Evolutionary conservation across 2,329 filamentous ascomycete genomes (phyloP).

Genomic region (Verticillium nubilum): DNA sequence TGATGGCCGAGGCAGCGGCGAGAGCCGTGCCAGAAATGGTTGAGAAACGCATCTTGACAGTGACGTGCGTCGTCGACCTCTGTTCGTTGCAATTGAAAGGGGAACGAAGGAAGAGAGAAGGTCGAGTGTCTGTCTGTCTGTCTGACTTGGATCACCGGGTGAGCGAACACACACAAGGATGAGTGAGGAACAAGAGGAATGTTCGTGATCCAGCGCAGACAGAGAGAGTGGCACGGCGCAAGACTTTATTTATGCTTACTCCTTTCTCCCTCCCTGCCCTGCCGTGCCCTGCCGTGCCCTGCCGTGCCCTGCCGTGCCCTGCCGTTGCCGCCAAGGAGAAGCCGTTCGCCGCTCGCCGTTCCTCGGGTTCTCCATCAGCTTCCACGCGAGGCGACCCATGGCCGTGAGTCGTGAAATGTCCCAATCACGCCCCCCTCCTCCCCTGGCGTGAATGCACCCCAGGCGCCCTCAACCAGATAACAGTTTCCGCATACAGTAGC

Average conservation of each 20-base stretch:
- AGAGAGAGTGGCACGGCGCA: not conserved
- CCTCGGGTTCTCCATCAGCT: too few species aligned
- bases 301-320: not conserved
- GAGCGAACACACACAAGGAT: not conserved
- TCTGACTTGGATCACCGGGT: not conserved
- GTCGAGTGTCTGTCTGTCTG: not conserved
- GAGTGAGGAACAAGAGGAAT: not conserved
- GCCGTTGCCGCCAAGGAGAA: too few species aligned
- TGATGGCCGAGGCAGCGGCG: slow-evolving; percentile 6
- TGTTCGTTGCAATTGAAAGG: not conserved
- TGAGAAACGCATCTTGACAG: slow-evolving; percentile 11
- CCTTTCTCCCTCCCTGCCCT: not conserved
- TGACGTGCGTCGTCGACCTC: not conserved
- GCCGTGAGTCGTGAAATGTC: not conserved
- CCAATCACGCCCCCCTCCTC: too few species aligned
- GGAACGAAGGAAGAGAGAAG: not conserved
- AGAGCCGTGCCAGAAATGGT: slow-evolving; percentile 9
- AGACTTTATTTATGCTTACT: not conserved
- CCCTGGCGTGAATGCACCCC: not conserved
- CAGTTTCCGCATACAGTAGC: not conserved
- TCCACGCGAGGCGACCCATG: too few species aligned
- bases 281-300: not conserved
- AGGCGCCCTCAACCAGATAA: not conserved
- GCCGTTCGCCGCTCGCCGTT: too few species aligned
- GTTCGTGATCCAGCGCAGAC: not conserved